Evolutionary conservation across 768 basidiomycete species (phyloP).

Genomic region (Termitomyces sp.): DNA sequence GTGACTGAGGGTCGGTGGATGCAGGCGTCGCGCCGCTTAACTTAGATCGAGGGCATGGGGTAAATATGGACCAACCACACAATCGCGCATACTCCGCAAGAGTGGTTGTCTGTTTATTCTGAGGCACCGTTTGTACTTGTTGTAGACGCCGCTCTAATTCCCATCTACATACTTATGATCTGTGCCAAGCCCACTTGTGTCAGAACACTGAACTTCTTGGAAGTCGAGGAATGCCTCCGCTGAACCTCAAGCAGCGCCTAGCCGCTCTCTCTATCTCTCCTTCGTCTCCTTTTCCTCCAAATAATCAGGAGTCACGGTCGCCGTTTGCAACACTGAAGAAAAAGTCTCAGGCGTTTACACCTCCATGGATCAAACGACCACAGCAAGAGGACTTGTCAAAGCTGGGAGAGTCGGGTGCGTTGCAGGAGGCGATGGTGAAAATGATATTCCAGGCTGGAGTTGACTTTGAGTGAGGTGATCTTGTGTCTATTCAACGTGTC

Average conservation of each 20-base stretch:
- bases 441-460: slow-evolving; percentile 88
- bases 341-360: slow-evolving; percentile 36
- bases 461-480: slow-evolving; percentile 71
- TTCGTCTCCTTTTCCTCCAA: slow-evolving; percentile 39
- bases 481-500: not conserved
- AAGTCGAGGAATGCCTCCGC: slow-evolving; percentile 20
- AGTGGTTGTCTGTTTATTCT: too few relatives aligned
- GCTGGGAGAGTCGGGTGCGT: slow-evolving; percentile 49
- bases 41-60: too few relatives aligned
- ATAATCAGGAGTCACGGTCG: slow-evolving; percentile 18
- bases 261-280: slow-evolving; percentile 51
- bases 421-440: slow-evolving; percentile 62
- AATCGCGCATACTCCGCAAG: too few relatives aligned
- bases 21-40: too few relatives aligned
- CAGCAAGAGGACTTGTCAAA: slow-evolving; percentile 19
- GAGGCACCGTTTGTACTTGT: not conserved
- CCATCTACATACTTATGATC: not conserved
- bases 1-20: too few relatives aligned
- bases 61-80: too few relatives aligned
- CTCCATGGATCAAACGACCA: slow-evolving; percentile 45
- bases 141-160: not conserved
- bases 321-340: slow-evolving; percentile 18
- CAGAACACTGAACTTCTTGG: not conserved
- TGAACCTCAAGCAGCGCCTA: slow-evolving; percentile 61
- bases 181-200: slow-evolving; percentile 1